These are phyloP conservation scores for Neurospora sp. DNA, from an alignment of 495 filamentous ascomycete genomes.

Conservation along the genomic window DNA sequence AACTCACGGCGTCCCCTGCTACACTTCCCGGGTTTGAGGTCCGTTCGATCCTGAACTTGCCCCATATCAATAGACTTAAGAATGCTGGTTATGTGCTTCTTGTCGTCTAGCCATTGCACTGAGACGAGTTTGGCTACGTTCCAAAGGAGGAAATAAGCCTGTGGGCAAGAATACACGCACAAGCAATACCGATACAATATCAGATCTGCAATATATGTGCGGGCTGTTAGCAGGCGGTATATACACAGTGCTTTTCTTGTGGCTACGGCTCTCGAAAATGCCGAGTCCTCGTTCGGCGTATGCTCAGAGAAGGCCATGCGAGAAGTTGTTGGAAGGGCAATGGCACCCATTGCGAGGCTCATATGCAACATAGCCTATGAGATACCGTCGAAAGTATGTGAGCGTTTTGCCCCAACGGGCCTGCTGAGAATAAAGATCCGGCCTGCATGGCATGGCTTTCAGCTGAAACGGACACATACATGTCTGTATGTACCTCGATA, in stretches of 20 bases:
- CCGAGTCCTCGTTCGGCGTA: conserved; percentile 10
- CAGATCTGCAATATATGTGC: background rate
- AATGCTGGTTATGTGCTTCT: background rate
- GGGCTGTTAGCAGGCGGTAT: background rate
- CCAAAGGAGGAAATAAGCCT: conserved; percentile 2
- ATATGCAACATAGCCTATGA: background rate
- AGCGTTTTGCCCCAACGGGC: background rate
- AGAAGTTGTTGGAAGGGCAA: background rate
- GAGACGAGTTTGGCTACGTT: background rate
- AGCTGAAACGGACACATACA: background rate
- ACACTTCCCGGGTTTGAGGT: background rate
- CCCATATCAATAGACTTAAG: background rate
- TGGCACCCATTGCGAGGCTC: background rate
- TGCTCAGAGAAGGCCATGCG: background rate
- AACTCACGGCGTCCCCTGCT: conserved; percentile 2
- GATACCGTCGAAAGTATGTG: background rate
- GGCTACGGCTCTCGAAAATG: conserved; percentile 6
- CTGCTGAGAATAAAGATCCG: background rate
- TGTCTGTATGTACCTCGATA: background rate
- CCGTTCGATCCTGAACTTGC: background rate
- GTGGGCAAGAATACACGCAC: background rate
- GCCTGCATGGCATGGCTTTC: background rate
- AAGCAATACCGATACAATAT: too few relatives aligned
- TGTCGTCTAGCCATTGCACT: background rate
- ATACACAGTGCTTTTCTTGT: background rate